A percentile compares a stretch with the other conserved stretches of the same genome.
phyloP scores from a whole-genome alignment of 192 early-diverging fungal genomes.

The Cladochytrium replicatum region DNA sequence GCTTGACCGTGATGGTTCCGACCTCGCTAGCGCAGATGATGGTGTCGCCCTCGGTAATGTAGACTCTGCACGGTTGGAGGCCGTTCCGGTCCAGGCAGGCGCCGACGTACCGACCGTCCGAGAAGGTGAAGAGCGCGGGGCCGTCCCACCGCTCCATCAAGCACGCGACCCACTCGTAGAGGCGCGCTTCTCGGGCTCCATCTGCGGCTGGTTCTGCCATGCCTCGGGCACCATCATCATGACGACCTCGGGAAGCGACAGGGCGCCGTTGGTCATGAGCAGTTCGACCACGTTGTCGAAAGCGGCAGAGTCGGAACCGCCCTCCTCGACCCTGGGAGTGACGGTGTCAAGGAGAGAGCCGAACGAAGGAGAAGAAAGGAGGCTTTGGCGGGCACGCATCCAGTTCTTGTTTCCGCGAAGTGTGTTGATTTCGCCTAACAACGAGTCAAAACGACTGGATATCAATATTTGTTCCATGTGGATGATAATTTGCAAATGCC shows the following conservation, averaged over 20 bases:
- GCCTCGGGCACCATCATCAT: constrained; percentile 99
- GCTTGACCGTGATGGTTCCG: constrained; percentile 76
- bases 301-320: constrained; percentile 92
- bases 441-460: not conserved
- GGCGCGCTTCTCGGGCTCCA: constrained; percentile 77
- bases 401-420: constrained; percentile 99
- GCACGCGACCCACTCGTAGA: constrained; percentile 96
- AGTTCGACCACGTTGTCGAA: constrained; percentile 96
- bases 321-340: constrained; percentile 92
- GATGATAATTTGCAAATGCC: constrained; percentile 11
- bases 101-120: constrained; percentile 93
- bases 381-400: constrained; percentile 97
- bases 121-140: constrained; percentile 94
- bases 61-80: constrained; percentile 95
- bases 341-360: constrained; percentile 64
- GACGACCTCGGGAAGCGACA: constrained; percentile 88
- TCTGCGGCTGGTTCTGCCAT: constrained; percentile 82
- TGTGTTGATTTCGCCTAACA: constrained; percentile 93
- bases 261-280: constrained; percentile 78
- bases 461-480: not conserved
- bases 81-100: constrained; percentile 98
- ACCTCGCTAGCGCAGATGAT: constrained; percentile 99
- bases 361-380: constrained; percentile 78
- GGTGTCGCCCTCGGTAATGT: constrained; percentile 78
- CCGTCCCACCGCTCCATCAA: constrained; percentile 99